Base-by-base conservation (phyloP, 2,329 filamentous ascomycete genomes). In the Fusarium secorum region DNA sequence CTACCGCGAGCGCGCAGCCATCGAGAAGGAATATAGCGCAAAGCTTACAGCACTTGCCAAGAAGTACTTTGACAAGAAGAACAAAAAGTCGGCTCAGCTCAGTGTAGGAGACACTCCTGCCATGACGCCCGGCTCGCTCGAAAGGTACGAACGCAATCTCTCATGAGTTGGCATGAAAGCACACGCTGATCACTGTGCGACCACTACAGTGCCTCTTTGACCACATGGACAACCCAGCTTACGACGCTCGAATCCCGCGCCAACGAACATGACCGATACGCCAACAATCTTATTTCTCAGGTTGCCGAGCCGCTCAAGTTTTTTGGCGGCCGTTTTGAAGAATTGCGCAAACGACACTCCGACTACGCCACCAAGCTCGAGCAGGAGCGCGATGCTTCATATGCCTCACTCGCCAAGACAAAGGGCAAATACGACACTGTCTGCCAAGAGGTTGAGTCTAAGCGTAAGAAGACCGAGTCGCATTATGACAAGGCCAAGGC, bases 61-160 rank as follows among this genome's bases (percentile, higher is more conserved):
- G 85, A 98, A 96, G 81, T 98, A 98, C 84, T 96, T 94, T 78
- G 97, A 99, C 78, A 97, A 97, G 85, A 99, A 98, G 85, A 90
- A 93, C 49, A 94, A 91, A 82, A 98, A 96, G 84, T 91, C 92
- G 45, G 92, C 94, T 74, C 91, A 87, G 76, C 82, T 99, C 75
- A 98, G 95, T 79, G 96, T 98, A 57, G 96, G 96, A 77, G 96
- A 99, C 77, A 96, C 91, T 28, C 96, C 96, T 39, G 89, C 90
- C 64, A 92, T 98, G 86, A 98, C 96, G 5, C 96, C 96, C 3
- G 96, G 97, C 4, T 98, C 95, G 36, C 88, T 99, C 57, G 96
- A 99, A 81, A 97, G 90, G 90, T 91, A 82, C 59, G 39, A 17
- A 26, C 24, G 15, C 32, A 44, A 32, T 18, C 30, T 11, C 41